phyloP scores from a whole-genome alignment of 73 alveolate genomes.

The Paramecium biaurelia region DNA sequence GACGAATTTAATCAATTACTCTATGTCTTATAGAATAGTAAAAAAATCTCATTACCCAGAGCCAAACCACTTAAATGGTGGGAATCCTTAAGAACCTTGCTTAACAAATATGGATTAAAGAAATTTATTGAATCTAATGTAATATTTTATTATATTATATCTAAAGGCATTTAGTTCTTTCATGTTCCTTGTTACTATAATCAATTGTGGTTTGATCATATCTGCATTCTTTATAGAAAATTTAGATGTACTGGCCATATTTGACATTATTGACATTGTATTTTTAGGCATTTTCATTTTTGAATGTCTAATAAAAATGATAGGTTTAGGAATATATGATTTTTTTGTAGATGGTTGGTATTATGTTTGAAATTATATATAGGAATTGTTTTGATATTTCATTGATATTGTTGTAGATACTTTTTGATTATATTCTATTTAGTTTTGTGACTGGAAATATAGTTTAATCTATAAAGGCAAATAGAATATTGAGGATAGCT shows the following conservation, averaged over 20 bases:
- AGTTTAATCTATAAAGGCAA: slow-evolving; percentile 50
- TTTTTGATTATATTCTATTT: slow-evolving; percentile 53
- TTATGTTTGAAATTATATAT: background rate
- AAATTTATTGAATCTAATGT: background rate
- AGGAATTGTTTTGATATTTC: slow-evolving; percentile 57
- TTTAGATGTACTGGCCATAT: background rate
- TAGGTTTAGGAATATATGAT: slow-evolving; percentile 4
- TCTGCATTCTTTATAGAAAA: slow-evolving; percentile 22
- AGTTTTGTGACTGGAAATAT: slow-evolving; percentile 12
- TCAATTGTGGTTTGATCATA: background rate
- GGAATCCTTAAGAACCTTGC: background rate
- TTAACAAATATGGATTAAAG: background rate
- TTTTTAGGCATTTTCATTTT: background rate
- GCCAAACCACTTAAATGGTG: background rate
- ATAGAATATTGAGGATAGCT: slow-evolving; percentile 60
- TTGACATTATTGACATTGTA: background rate
- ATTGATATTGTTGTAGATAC: slow-evolving; percentile 16
- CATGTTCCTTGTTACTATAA: background rate
- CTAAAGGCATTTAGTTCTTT: background rate
- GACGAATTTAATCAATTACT: slow-evolving; percentile 26
- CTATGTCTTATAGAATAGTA: background rate
- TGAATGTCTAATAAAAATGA: background rate
- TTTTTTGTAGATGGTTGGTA: slow-evolving; percentile 32
- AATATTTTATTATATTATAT: background rate
- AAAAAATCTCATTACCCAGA: background rate